Base-by-base conservation (phyloP, 2,329 filamentous ascomycete species). In the Cercospora sojina region DNA sequence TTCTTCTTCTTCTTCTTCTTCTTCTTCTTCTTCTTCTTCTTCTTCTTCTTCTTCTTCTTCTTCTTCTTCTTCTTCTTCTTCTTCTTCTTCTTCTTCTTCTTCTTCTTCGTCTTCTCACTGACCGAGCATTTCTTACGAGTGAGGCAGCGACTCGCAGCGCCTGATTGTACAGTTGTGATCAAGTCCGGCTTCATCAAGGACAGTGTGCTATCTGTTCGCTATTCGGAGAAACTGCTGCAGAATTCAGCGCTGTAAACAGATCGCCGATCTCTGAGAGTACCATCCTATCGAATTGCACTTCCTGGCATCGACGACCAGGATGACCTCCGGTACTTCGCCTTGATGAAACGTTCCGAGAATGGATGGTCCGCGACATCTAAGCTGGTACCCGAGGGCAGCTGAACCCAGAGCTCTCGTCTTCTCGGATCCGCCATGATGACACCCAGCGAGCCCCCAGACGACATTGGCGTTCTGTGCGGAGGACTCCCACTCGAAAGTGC, bases 231-330 rank as follows among this genome's bases (percentile, higher is more conserved):
- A 29, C 51, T 31, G 23, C 51, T 55, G 51, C 51, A 55, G 27
- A 55, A 55, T 23, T 27, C 23, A 27, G 27, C n/a, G 25, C 18
- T 27, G 27, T 23, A 55, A 27, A n/a, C n/a, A 29, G 51, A 55
- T 55, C 51, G 51, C 51, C 51, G 51, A 55, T 55, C 51, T 29
- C 27, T 55, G 51, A n/a, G 18, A 27, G 51, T n/a, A 55, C 23
- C 10, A 31, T 55, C 51, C 27, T 55, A 55, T 55, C 51, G 51
- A 55, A 27, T 31, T 13, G 23, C 23, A 13, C 23, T 27, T 9
- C 23, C 51, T 23, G 23, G 51, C 51, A 27, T 12, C 23, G 16
- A n/a, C 27, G 51, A 55, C 51, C 23, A 18, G 51, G 51, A 31
- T 55, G 23, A 25, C 51, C 23, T 23, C 23, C 51, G 23, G 13